phyloP scores from a whole-genome alignment of 805 yeast species.

The Candida ficus region DNA sequence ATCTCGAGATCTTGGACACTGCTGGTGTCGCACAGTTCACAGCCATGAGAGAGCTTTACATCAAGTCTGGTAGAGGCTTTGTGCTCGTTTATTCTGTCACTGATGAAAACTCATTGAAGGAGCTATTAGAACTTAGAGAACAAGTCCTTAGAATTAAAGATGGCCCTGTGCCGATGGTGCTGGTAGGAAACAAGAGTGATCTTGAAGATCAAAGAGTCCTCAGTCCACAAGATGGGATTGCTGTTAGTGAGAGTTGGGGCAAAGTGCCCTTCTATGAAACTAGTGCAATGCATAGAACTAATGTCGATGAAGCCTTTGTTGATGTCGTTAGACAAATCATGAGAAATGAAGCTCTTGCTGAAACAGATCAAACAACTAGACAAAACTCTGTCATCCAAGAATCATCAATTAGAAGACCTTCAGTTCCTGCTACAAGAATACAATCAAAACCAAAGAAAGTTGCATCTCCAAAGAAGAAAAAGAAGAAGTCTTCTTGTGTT shows the following conservation, averaged over 20 bases:
- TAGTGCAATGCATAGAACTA: conserved; percentile 84
- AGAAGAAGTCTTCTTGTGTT: conserved; percentile 25
- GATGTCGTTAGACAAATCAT: conserved; percentile 88
- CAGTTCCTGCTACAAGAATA: background rate
- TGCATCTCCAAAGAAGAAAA: conserved; percentile 17
- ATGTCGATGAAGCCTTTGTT: conserved; percentile 85
- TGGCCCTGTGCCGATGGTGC: conserved; percentile 76
- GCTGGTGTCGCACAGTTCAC: conserved; percentile 95
- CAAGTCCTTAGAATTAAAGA: conserved; percentile 85
- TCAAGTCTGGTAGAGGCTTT: conserved; percentile 87
- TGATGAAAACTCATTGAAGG: conserved; percentile 69
- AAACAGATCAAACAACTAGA: too few relatives aligned
- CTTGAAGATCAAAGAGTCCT: conserved; percentile 69
- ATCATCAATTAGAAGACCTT: conserved; percentile 2
- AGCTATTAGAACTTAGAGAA: conserved; percentile 71
- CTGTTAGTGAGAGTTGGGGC: conserved; percentile 82
- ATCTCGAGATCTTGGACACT: conserved; percentile 83
- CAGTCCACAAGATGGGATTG: conserved; percentile 75
- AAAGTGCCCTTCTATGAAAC: conserved; percentile 86
- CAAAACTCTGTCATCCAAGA: background rate
- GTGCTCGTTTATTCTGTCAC: conserved; percentile 82
- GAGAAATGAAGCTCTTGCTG: conserved; percentile 56
- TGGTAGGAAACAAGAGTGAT: conserved; percentile 91
- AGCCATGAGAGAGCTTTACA: conserved; percentile 88
- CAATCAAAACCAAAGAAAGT: background rate